Conservation (phyloP, 2,329 filamentous ascomycete species). For the Biscogniauxia mediterranea region DNA sequence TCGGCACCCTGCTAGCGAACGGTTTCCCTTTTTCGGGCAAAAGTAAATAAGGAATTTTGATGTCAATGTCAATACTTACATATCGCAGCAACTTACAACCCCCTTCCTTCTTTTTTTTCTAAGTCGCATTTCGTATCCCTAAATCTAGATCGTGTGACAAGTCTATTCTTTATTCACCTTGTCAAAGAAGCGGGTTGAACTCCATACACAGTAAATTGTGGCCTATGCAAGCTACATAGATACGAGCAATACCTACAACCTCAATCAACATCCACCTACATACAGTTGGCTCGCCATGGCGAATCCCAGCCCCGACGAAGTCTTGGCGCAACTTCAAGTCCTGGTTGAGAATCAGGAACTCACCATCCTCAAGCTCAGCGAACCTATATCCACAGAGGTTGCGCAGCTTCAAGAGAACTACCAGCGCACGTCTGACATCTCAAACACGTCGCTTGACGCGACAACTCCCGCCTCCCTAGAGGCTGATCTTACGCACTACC, state of each 20-base stretch:
- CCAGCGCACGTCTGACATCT: conserved; percentile 70
- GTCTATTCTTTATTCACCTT: neutral
- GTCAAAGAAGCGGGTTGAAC: neutral
- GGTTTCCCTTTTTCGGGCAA: conserved; percentile 30
- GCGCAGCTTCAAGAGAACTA: conserved; percentile 36
- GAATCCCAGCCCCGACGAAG: conserved; percentile 36
- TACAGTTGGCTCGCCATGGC: conserved; percentile 17
- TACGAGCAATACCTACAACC: neutral
- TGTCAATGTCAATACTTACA: neutral
- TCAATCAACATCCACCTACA: neutral
- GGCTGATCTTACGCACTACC: conserved; percentile 85
- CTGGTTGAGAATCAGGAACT: conserved; percentile 61
- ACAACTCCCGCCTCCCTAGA: conserved; percentile 74
- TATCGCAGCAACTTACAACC: too few species aligned
- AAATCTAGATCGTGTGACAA: neutral
- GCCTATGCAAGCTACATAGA: neutral
- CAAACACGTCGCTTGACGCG: conserved; percentile 61
- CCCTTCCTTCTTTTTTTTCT: neutral
- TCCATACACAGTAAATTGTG: too few species aligned
- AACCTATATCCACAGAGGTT: conserved; percentile 63
- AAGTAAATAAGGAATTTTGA: conserved; percentile 39
- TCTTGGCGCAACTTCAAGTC: conserved; percentile 48
- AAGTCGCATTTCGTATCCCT: neutral
- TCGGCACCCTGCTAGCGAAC: neutral
- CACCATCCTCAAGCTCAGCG: conserved; percentile 73